These are phyloP conservation scores for Astrothelium macrocarpum DNA, from an alignment of 495 filamentous ascomycete genomes.

Conservation along the genomic window DNA sequence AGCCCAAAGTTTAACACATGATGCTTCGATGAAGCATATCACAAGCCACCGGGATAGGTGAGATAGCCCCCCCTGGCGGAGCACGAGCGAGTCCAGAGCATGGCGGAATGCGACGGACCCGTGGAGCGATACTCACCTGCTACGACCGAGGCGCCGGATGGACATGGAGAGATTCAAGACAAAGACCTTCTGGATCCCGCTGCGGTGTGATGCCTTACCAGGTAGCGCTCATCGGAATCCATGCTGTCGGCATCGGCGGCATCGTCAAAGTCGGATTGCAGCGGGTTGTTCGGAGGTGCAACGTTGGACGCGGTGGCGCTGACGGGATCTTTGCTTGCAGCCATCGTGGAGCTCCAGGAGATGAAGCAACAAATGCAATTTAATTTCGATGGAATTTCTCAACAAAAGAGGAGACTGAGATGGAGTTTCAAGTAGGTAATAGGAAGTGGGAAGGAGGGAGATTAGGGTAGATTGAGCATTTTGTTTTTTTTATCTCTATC, in stretches of 20 bases:
- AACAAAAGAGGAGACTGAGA: no score
- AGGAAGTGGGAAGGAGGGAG: no score
- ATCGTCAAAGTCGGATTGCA: conserved; percentile 25
- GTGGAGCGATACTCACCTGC: conserved; percentile 3
- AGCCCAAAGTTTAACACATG: no score
- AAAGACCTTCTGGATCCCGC: background rate
- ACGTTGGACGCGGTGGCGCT: background rate
- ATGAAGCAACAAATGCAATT: no score
- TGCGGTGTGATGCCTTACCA: conserved; percentile 20
- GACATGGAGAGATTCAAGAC: background rate
- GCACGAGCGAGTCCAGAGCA: background rate
- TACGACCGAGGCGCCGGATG: background rate
- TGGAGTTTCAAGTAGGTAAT: no score
- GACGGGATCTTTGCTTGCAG: background rate
- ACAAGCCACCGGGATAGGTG: conserved; percentile 13
- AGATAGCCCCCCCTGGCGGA: conserved; percentile 1
- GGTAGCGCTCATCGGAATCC: conserved; percentile 24
- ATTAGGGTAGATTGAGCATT: no score
- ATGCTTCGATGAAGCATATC: conserved; percentile 17
- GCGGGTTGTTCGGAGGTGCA: conserved; percentile 20
- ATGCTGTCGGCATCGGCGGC: conserved; percentile 16
- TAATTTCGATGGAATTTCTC: no score
- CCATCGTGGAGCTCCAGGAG: background rate
- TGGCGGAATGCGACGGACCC: conserved; percentile 3
- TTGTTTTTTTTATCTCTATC: no score